phyloP scores from a whole-genome alignment of 805 yeast species.

The Cyberlindnera japonica region DNA sequence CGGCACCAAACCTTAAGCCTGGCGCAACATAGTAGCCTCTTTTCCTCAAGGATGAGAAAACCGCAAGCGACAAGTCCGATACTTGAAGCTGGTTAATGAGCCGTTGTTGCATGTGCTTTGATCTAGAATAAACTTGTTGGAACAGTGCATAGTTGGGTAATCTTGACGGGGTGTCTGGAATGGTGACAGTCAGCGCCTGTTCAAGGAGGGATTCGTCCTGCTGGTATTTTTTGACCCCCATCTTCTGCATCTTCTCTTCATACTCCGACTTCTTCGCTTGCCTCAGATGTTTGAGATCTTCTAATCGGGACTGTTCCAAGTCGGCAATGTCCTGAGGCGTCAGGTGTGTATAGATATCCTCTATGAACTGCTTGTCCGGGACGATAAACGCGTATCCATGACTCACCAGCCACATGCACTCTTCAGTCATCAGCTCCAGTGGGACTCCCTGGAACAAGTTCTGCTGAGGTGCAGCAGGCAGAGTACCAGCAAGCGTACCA shows the following conservation, averaged over 20 bases:
- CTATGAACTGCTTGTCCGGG: constrained; percentile 37
- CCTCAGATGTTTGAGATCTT: constrained; percentile 8
- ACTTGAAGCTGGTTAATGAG: constrained; percentile 3
- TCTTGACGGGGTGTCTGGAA: constrained; percentile 18
- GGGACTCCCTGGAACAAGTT: constrained; percentile 86
- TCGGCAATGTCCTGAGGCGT: constrained; percentile 15
- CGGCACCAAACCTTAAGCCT: constrained; percentile 89
- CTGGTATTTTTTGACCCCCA: constrained; percentile 1
- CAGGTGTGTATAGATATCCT: constrained; percentile 12
- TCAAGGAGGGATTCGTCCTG: constrained; percentile 11
- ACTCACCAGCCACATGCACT: constrained; percentile 60
- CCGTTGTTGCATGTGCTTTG: constrained; percentile 10
- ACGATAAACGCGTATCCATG: constrained; percentile 39
- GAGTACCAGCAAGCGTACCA: constrained; percentile 79
- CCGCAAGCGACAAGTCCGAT: constrained; percentile 6
- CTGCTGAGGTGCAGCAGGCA: constrained; percentile 92
- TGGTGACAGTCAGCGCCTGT: constrained; percentile 18
- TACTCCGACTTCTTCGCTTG: constrained; percentile 5
- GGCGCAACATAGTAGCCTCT: constrained; percentile 63
- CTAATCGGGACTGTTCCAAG: constrained; percentile 13
- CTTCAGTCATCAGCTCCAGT: constrained; percentile 67
- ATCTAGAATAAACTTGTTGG: constrained; percentile 14
- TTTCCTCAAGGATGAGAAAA: constrained; percentile 19
- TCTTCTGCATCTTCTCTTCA: constrained; percentile 6
- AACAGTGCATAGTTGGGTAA: constrained; percentile 17